These are phyloP conservation scores for Cutaneotrichosporon dermatis DNA, from an alignment of 1,284 basidiomycete species.

Conservation along the genomic window DNA sequence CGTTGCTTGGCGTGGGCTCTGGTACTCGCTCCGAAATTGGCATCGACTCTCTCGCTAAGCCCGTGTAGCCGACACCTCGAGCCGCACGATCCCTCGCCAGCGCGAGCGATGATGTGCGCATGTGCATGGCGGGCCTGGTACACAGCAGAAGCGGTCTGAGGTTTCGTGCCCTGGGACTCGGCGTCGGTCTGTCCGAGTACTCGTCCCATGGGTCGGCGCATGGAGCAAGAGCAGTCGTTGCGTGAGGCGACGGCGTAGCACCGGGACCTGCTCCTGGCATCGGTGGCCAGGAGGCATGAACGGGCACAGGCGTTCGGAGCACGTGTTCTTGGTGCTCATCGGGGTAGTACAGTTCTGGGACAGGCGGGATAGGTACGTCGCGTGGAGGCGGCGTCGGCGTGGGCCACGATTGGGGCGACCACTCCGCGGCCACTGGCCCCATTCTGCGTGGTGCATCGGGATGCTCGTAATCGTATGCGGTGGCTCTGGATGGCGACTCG, in stretches of 20 bases:
- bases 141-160: constrained; percentile 16
- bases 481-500: background rate
- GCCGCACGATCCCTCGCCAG: constrained; percentile 1
- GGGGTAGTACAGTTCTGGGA: background rate
- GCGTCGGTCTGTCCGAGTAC: constrained; percentile 19
- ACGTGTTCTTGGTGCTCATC: background rate
- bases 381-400: constrained; percentile 11
- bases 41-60: no score
- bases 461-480: constrained; percentile 8
- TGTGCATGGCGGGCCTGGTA: constrained; percentile 9
- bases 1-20: background rate
- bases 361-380: background rate
- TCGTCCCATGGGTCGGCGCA: constrained; percentile 20
- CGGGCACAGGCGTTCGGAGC: background rate
- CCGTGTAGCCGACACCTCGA: no score
- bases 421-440: background rate
- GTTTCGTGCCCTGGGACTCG: constrained; percentile 12
- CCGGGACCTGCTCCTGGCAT: background rate
- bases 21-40: background rate
- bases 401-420: constrained; percentile 7
- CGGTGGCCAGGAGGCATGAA: background rate
- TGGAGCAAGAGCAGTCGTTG: constrained; percentile 6
- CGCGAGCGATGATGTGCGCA: constrained; percentile 7
- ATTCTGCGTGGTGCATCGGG: background rate
- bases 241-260: background rate